Conservation (phyloP, 345 rosid genomes). For the Excoecaria cochinchinensis region DNA sequence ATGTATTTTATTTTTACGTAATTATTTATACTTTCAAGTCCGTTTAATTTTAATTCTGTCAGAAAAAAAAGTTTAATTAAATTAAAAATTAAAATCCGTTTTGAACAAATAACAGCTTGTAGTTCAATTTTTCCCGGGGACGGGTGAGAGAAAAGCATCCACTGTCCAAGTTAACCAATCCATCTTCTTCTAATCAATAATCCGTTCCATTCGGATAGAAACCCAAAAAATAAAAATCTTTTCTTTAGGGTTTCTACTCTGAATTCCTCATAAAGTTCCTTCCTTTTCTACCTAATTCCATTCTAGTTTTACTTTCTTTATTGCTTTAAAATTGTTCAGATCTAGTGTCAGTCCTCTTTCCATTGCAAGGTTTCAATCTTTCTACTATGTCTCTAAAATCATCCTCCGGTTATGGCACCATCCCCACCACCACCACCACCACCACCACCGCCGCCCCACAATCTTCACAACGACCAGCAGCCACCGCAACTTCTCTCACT, state of each 20-base stretch:
- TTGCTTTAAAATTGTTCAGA: background rate
- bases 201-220: background rate
- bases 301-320: too few species aligned
- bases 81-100: background rate
- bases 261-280: background rate
- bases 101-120: background rate
- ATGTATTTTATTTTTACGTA: too few species aligned
- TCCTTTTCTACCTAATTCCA: background rate
- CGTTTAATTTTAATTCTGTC: too few species aligned
- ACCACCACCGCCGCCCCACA: background rate
- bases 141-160: background rate
- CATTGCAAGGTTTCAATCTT: background rate
- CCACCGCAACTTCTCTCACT: slow-evolving; percentile 30
- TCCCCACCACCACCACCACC: slow-evolving; percentile 18
- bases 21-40: too few species aligned
- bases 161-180: background rate
- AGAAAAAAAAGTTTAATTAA: too few species aligned
- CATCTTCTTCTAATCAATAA: background rate
- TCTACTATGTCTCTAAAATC: slow-evolving; percentile 24
- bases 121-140: background rate
- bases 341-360: background rate
- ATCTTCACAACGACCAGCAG: slow-evolving; percentile 25
- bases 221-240: background rate
- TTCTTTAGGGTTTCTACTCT: background rate
- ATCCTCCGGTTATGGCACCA: slow-evolving; percentile 41